Conservation (phyloP, 768 basidiomycete genomes). For the Lentinula detonsa region DNA sequence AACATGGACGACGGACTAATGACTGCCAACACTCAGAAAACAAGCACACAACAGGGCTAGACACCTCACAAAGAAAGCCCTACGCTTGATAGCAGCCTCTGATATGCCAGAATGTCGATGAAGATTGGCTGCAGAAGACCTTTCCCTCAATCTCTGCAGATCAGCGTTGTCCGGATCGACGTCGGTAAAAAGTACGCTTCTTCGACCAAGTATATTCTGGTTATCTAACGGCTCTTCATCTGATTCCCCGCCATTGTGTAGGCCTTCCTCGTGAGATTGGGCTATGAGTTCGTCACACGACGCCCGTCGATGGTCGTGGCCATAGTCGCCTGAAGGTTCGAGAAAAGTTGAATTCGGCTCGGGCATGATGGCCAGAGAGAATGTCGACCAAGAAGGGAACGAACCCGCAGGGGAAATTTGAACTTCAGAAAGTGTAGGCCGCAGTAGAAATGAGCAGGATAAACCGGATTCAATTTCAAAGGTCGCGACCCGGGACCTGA, state of each 20-base stretch:
- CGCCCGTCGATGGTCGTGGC: constrained; percentile 19
- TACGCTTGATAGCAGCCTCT: constrained; percentile 10
- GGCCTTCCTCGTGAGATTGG: neutral
- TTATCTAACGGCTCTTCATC: constrained; percentile 18
- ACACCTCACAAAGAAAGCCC: constrained; percentile 44
- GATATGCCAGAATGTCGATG: neutral
- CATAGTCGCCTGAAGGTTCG: neutral
- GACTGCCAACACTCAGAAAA: constrained; percentile 69
- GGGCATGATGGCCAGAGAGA: neutral
- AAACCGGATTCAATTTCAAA: too few relatives aligned
- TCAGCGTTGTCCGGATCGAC: neutral
- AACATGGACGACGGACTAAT: constrained; percentile 46
- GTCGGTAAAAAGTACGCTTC: neutral
- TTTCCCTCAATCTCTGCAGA: neutral
- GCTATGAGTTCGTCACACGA: constrained; percentile 23
- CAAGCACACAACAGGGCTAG: constrained; percentile 69
- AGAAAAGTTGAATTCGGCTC: neutral
- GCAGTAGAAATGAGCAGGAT: neutral
- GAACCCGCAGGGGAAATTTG: neutral
- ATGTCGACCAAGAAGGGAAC: neutral
- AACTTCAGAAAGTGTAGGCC: neutral
- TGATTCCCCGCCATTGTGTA: constrained; percentile 13
- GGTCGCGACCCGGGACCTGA: neutral
- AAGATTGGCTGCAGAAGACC: neutral
- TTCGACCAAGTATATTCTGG: constrained; percentile 16